A percentile compares a stretch with the other conserved stretches of the same genome.
Evolutionary conservation across 495 filamentous ascomycete genomes (phyloP).

Genomic region (Trypethelium eluteriae): DNA sequence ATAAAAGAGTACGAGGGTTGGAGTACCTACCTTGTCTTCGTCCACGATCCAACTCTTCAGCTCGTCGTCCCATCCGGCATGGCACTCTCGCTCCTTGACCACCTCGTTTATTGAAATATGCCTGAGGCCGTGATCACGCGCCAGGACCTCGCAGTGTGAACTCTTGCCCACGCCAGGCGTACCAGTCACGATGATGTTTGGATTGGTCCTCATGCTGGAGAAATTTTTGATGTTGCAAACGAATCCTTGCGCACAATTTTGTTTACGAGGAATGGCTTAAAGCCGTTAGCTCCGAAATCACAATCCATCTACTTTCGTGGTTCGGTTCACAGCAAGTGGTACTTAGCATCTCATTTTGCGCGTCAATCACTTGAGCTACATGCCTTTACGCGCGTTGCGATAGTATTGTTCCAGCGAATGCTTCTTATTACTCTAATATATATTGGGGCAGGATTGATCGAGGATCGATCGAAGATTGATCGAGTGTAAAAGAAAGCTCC

Average conservation of each 20-base stretch:
- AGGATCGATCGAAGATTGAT: neutral
- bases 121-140: constrained; percentile 62
- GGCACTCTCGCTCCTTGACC: constrained; percentile 74
- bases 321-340: too few species aligned
- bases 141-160: constrained; percentile 72
- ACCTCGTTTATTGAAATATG: constrained; percentile 86
- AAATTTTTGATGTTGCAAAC: neutral
- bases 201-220: constrained; percentile 5
- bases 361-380: too few species aligned
- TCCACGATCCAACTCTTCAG: constrained; percentile 87
- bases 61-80: constrained; percentile 78
- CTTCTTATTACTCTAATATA: too few species aligned
- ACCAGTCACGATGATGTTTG: neutral
- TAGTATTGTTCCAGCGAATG: too few species aligned
- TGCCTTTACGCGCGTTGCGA: too few species aligned
- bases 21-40: constrained; percentile 72
- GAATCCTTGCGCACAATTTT: neutral
- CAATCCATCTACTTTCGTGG: neutral
- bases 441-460: too few species aligned
- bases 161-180: constrained; percentile 96
- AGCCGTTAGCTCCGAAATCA: neutral
- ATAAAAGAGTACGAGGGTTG: neutral
- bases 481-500: neutral
- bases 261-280: neutral
- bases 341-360: too few species aligned